phyloP scores from a whole-genome alignment of 352 stramenopile species.

The Aphanomyces invadans region DNA sequence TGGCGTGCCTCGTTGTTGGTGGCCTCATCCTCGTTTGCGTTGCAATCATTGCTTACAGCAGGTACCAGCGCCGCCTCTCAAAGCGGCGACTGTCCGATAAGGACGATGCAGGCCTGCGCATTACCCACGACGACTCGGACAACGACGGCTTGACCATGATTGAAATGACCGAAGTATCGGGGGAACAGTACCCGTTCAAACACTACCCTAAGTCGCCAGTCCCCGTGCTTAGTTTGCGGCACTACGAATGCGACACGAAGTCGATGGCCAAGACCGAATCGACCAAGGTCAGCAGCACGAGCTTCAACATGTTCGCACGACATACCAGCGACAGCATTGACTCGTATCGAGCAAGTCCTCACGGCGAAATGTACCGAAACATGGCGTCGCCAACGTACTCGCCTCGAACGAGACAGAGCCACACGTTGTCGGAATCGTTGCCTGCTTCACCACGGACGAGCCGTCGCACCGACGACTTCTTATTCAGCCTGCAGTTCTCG shows the following conservation, averaged over 20 bases:
- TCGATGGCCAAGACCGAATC: not conserved
- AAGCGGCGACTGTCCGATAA: not conserved
- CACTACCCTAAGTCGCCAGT: slow-evolving; percentile 7
- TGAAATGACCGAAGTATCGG: not conserved
- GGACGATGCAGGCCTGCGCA: not conserved
- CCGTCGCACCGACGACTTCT: not conserved
- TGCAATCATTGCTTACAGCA: not conserved
- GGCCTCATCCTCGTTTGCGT: not conserved
- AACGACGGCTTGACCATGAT: not conserved
- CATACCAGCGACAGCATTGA: not conserved
- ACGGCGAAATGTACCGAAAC: not conserved
- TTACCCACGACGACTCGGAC: not conserved
- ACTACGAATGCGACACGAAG: not conserved
- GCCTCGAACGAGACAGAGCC: not conserved
- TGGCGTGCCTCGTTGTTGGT: not conserved
- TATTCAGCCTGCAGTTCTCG: not conserved
- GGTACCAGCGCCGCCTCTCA: not conserved
- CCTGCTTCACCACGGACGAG: not conserved
- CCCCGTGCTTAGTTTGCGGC: not conserved
- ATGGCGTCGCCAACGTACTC: not conserved
- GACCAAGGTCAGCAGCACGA: not conserved
- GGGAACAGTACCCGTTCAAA: too few relatives aligned
- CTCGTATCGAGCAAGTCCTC: not conserved
- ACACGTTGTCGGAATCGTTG: not conserved
- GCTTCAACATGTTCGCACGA: not conserved